A percentile compares a stretch with the other conserved stretches of the same genome.
Evolutionary conservation across 2,329 filamentous ascomycete species (phyloP).

Genomic region (Didymella segeticola): DNA sequence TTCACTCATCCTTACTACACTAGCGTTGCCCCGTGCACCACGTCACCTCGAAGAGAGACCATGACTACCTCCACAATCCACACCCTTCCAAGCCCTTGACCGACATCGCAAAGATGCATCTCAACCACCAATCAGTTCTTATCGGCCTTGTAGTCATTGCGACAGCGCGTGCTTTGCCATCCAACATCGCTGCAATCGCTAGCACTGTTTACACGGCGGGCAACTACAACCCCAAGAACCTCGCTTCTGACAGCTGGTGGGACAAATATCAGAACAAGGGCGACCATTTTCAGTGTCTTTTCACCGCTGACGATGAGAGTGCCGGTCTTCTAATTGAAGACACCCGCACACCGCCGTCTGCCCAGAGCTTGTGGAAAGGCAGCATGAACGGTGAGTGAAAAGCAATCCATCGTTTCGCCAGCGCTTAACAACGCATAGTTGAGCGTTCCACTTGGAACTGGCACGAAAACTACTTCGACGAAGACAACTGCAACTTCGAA

Average conservation of each 20-base stretch:
- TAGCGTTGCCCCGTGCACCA: not conserved
- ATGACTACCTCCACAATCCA: not conserved
- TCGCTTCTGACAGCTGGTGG: slow-evolving; percentile 19
- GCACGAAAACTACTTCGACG: slow-evolving; percentile 11
- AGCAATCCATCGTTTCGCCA: no score
- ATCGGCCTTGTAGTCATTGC: not conserved
- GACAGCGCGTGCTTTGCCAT: not conserved
- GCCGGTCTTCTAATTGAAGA: slow-evolving; percentile 10
- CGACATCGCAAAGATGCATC: not conserved
- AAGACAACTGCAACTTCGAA: slow-evolving; percentile 8
- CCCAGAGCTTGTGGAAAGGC: slow-evolving; percentile 5
- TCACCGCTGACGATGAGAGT: slow-evolving; percentile 11
- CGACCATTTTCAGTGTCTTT: slow-evolving; percentile 8
- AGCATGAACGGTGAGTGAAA: slow-evolving; percentile 3
- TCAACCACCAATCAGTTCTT: not conserved
- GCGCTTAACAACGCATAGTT: not conserved
- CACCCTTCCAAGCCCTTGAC: not conserved
- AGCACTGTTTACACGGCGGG: not conserved
- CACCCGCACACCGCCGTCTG: slow-evolving; percentile 9
- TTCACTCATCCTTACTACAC: not conserved
- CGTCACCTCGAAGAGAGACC: not conserved
- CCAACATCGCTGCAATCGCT: not conserved
- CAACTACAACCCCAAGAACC: slow-evolving; percentile 2
- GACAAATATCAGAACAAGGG: slow-evolving; percentile 12
- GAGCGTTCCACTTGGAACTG: slow-evolving; percentile 22